These are phyloP conservation scores for Wickerhamia fluorescens DNA, from an alignment of 805 yeast genomes.

Conservation along the genomic window DNA sequence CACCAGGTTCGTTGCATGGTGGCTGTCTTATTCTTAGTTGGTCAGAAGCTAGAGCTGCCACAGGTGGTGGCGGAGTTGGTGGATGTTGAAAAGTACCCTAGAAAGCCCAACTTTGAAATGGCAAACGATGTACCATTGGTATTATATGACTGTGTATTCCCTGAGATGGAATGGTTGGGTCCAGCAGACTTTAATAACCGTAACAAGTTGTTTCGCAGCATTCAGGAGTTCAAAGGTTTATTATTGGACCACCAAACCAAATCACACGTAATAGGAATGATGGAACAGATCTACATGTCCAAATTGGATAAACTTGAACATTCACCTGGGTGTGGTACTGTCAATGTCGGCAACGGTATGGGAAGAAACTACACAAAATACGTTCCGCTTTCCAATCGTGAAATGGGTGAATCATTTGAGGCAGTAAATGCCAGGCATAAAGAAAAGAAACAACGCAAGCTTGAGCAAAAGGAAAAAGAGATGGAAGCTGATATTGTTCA, in stretches of 20 bases:
- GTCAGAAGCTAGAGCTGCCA: slow-evolving; percentile 67
- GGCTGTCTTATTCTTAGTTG: slow-evolving; percentile 73
- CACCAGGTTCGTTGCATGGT: slow-evolving; percentile 97
- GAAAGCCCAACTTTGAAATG: slow-evolving; percentile 78
- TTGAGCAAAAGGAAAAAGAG: neutral
- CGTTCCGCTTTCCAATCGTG: slow-evolving; percentile 50
- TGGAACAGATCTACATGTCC: slow-evolving; percentile 30
- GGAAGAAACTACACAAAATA: slow-evolving; percentile 57
- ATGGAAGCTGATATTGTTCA: neutral
- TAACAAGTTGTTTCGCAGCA: slow-evolving; percentile 33
- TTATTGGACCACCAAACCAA: slow-evolving; percentile 55
- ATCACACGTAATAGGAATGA: slow-evolving; percentile 42
- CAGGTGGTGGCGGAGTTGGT: slow-evolving; percentile 50
- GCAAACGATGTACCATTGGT: slow-evolving; percentile 87
- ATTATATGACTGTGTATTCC: slow-evolving; percentile 76
- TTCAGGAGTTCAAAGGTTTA: slow-evolving; percentile 40
- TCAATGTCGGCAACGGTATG: slow-evolving; percentile 73
- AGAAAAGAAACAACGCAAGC: slow-evolving; percentile 23
- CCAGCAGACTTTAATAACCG: slow-evolving; percentile 17
- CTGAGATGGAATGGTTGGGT: slow-evolving; percentile 61
- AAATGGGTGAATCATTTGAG: slow-evolving; percentile 57
- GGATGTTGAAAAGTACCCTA: slow-evolving; percentile 48
- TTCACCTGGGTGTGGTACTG: slow-evolving; percentile 18
- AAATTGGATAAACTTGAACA: slow-evolving; percentile 11
- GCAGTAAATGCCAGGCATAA: slow-evolving; percentile 59